Conservation (phyloP, 169 alveolate species). For the Eimeria mitis region DNA sequence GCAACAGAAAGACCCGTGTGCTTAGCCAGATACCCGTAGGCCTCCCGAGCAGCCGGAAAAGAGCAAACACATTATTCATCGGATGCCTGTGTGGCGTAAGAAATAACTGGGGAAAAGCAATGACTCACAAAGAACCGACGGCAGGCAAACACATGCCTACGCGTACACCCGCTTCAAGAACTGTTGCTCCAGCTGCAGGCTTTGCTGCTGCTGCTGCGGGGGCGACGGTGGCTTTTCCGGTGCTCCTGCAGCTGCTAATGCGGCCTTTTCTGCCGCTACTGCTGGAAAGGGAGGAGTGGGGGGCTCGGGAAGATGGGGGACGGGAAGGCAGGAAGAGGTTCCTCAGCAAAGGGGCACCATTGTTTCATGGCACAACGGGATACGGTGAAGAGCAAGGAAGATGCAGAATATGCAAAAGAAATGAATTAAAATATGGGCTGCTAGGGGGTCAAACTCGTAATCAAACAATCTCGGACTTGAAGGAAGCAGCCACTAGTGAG, state of each 20-base stretch:
- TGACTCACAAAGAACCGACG: background rate
- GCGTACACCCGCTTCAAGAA: too few relatives aligned
- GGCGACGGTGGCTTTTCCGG: background rate
- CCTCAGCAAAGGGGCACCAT: background rate
- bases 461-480: too few relatives aligned
- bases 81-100: background rate
- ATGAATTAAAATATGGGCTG: too few relatives aligned
- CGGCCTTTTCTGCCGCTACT: background rate
- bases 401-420: too few relatives aligned
- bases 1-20: background rate
- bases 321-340: too few relatives aligned
- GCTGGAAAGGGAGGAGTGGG: too few relatives aligned
- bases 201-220: background rate
- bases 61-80: background rate
- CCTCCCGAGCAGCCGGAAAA: background rate
- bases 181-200: background rate
- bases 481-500: too few relatives aligned
- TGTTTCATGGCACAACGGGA: too few relatives aligned
- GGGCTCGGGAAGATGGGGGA: too few relatives aligned
- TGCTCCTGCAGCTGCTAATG: background rate
- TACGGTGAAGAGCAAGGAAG: too few relatives aligned
- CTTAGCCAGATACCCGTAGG: background rate
- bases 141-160: background rate
- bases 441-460: too few relatives aligned
- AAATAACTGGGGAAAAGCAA: background rate